These are phyloP conservation scores for Rubroboletus pulcherrimus DNA, from an alignment of 768 basidiomycete genomes.

Conservation along the genomic window DNA sequence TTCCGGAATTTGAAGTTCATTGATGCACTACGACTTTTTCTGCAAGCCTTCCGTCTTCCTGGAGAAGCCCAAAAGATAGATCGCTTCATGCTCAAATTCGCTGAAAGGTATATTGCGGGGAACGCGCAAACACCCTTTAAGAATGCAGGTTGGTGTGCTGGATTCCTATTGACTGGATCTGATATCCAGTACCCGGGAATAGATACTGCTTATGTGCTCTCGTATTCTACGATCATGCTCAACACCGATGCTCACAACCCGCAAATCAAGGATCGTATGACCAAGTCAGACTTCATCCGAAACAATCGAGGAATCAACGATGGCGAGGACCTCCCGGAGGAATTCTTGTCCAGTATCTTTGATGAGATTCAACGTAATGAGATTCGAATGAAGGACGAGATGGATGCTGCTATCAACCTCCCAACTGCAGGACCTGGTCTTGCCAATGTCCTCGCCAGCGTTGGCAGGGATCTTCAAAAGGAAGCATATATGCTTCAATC, in stretches of 20 bases:
- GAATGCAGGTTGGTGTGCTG: slow-evolving; percentile 72
- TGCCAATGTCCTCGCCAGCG: slow-evolving; percentile 77
- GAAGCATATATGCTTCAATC: slow-evolving; percentile 96
- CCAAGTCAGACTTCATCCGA: slow-evolving; percentile 83
- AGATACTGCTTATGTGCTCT: slow-evolving; percentile 94
- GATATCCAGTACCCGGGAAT: background rate
- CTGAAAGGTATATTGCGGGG: slow-evolving; percentile 90
- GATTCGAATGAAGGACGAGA: slow-evolving; percentile 98
- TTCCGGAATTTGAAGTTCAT: slow-evolving; percentile 80
- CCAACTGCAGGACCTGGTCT: slow-evolving; percentile 61
- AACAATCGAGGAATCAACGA: slow-evolving; percentile 99
- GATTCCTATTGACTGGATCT: slow-evolving; percentile 3
- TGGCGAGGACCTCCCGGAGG: slow-evolving; percentile 81
- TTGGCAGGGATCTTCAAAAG: slow-evolving; percentile 91
- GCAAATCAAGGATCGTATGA: slow-evolving; percentile 93
- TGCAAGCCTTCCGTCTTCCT: slow-evolving; percentile 95
- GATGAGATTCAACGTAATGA: slow-evolving; percentile 92
- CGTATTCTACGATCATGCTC: slow-evolving; percentile 92
- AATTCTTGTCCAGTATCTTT: slow-evolving; percentile 71
- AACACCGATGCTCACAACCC: slow-evolving; percentile 98
- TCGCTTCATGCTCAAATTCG: slow-evolving; percentile 98
- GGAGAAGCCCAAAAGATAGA: slow-evolving; percentile 99
- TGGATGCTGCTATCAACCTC: slow-evolving; percentile 52
- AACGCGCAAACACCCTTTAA: slow-evolving; percentile 84
- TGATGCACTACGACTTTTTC: slow-evolving; percentile 82